Conservation (phyloP, 2,329 filamentous ascomycete species). For the Lecanicillium sp. region DNA sequence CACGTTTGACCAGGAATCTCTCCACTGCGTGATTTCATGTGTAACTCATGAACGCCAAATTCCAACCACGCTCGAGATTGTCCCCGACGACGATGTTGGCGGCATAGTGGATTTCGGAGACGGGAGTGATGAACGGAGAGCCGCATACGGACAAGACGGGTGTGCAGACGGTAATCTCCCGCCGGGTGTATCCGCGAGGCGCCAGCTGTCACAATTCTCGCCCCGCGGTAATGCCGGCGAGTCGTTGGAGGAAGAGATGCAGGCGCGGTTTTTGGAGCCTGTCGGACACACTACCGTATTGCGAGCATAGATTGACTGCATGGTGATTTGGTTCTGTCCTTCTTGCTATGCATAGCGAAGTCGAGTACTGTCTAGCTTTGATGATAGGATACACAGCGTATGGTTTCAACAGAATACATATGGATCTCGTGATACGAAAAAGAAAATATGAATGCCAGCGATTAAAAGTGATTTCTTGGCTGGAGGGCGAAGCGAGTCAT, state of each 20-base stretch:
- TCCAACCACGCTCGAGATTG: conserved; percentile 24
- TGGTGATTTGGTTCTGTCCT: not conserved
- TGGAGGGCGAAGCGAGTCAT: no score
- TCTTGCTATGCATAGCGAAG: no score
- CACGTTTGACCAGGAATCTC: conserved; percentile 39
- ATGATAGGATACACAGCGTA: no score
- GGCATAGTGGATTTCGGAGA: conserved; percentile 38
- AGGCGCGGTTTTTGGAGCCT: conserved; percentile 8
- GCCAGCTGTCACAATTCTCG: conserved; percentile 31
- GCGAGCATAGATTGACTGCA: conserved; percentile 12
- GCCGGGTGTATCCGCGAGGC: conserved; percentile 23
- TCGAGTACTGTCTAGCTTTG: no score
- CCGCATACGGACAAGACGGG: conserved; percentile 28
- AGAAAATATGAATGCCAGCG: no score
- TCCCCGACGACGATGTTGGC: conserved; percentile 30
- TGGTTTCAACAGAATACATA: no score
- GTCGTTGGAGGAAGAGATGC: conserved; percentile 24
- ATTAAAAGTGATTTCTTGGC: no score
- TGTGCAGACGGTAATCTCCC: conserved; percentile 32
- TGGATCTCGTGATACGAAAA: no score
- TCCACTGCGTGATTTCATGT: conserved; percentile 33
- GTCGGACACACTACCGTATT: conserved; percentile 3
- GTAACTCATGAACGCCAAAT: conserved; percentile 33
- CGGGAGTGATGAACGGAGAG: conserved; percentile 28
- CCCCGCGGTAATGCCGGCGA: conserved; percentile 36